Base-by-base conservation (phyloP, 306 rosid species). In the Abrus pulchellus region DNA sequence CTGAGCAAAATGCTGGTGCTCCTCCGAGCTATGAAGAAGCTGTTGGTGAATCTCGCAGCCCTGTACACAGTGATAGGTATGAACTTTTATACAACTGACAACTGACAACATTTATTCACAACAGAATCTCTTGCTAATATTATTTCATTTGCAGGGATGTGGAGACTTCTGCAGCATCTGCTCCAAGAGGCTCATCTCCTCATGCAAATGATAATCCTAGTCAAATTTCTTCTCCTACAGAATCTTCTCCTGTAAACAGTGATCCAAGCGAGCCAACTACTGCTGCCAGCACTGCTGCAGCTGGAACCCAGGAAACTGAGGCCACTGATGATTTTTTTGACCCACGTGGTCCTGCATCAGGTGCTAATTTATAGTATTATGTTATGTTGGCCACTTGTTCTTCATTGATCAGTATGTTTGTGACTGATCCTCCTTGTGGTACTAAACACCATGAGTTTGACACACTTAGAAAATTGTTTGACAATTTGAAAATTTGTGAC, bases 21-120 rank as follows among this genome's bases (percentile, higher is more conserved):
- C 98, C 97, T 77, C 98, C 99, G 45, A 93, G 90, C 75, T 96
- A 96, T 72, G 98, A 93, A 79, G 99, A 96, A 84, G 90, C 80
- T 88, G 87, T 90, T 68, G 88, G 83, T 30, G 97, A 93, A 80
- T 78, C 97, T 83, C 86, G 85, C 81, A 93, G 94, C 80, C 94
- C 97, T 53, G 91, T 76, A 70, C 88, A 81, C 68, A 83, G 82
- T 81, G 95, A 90, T 88, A 93, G 93, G 99, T 90, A 84, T 77
- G 75, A 71, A 78, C 36, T 59, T 71, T 52, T 68, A 67, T 65
- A 45, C 59, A 50, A 33, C 1, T 68, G 71, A 27, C 68, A 28
- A 48, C 62, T 69, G 71, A 27, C 68, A 28, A 48, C 62, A 70
- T 5, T 40, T 82, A 52, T 70, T 59, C 30, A 7, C 9, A 29